Percentiles rank a stretch among this genome's conserved stretches.
These are phyloP conservation scores for Tylopilus plumbeoviolaceoides DNA, from an alignment of 768 basidiomycete genomes.

Conservation along the genomic window DNA sequence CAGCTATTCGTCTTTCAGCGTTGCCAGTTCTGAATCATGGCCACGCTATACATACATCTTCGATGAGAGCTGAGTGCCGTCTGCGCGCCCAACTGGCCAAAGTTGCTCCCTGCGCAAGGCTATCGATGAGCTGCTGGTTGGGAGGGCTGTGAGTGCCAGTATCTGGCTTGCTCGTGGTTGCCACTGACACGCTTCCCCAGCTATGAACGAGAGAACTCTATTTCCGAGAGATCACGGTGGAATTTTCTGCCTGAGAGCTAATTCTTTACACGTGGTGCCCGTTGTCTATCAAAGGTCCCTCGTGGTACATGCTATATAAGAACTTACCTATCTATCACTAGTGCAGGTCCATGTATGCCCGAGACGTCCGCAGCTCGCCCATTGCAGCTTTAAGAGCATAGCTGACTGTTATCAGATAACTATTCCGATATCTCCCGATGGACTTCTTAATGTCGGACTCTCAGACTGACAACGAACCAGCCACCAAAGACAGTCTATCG, in stretches of 20 bases:
- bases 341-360: too few species aligned
- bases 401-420: background rate
- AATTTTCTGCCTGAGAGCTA: too few species aligned
- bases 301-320: background rate
- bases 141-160: background rate
- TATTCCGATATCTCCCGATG: background rate
- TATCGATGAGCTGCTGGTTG: background rate
- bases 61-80: background rate
- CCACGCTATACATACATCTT: background rate
- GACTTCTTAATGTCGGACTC: background rate
- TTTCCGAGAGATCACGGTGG: too few species aligned
- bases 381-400: too few species aligned
- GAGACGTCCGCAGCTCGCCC: too few species aligned
- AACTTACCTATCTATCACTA: background rate
- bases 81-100: background rate
- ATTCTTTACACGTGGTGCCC: conserved; percentile 1
- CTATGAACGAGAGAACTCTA: background rate
- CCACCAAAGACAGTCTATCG: background rate
- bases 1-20: background rate
- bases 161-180: background rate
- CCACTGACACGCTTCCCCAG: background rate
- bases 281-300: background rate
- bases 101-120: background rate
- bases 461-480: background rate
- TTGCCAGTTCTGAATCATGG: background rate